Base-by-base conservation (phyloP, 1,284 basidiomycete species). In the Leccinum colubrinum region DNA sequence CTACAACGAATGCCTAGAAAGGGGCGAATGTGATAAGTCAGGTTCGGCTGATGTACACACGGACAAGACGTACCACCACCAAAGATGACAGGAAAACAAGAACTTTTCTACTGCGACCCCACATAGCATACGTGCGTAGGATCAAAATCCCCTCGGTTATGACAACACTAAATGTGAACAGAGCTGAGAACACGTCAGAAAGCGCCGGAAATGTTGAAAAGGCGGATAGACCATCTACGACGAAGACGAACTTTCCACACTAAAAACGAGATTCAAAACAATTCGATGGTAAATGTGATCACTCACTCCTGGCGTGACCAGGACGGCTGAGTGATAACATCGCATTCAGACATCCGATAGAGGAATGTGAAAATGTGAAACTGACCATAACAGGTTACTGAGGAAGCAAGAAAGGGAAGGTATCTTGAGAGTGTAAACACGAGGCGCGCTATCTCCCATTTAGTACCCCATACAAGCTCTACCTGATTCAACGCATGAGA, bases 101-200 rank as follows among this genome's bases (percentile, higher is more conserved):
- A 3, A 71, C 30, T 6, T 39, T 63, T 59, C 43, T 65, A 43
- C 58, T 73, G 22, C 65, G 65, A 58, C 55, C 58, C 70, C 71
- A 71, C 50, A 73, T 55, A 12, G 72, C 64, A 27, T 72, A 71
- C 25, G 70, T 73, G 30, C 70, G 71, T 6, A 70, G 55, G 17
- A 46, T 46, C 43, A 46, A 46, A 5, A 46, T 46, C 17, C 43
- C 43, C 43, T 46, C 43, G 0, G 17, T 7, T 11, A 17, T 11
- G 43, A 46, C 6, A 46, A 46, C 17, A 46, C n/a, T 46, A 6
- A 9, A 17, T 12, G 17, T 46, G 43, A 6, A 46, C 17, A 17
- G n/a, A 9, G 6, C 43, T 46, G 43, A 46, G n/a, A 20, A 46
- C 43, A 3, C 43, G 17, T 46, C 43, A 46, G 43, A 46, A 46